Evolutionary conservation across 208 protist species (phyloP), one percentile per base, ranked within the genome.

Genomic region (Angomonas deanei): DNA sequence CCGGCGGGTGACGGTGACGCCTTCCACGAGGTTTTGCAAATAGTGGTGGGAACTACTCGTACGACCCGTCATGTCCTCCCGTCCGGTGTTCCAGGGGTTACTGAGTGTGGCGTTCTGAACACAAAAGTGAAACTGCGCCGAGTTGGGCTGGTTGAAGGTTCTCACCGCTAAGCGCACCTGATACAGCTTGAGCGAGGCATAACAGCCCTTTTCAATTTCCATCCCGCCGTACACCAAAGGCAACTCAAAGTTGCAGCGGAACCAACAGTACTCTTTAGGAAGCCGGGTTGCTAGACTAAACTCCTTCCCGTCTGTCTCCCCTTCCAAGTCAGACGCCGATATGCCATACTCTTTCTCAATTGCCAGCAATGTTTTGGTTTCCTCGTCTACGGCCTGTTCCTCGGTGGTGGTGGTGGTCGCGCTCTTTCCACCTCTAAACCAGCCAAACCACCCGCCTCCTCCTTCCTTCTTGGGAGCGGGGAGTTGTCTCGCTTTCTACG

Each of bases 261-360:
- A 55, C 86, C 85, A 91, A 56, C 72, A 79, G 67, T 93, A 93
- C 13, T 64, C 78, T 26, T 78, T 67, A 3, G 89, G 86, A 10
- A 95, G 74, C 6, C 57, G 36, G 38, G 31, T 61, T 64, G 47
- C 23, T 52, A 52, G 36, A 19, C 60, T 57, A 17, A 36, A 27
- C 34, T 63, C 46, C 36, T 57, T 53, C 39, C 67, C 72, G 38
- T 36, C 58, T 17, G 36, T 49, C 24, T 36, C 65, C 11, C 38
- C 49, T 17, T 76, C 67, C 4, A 67, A 36, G 42, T 85, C 71
- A 2, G 72, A 65, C 10, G 68, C 60, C 32, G 70, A 77, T 39
- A 94, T 81, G 39, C 85, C 88, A 63, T 92, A 94, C 47, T 84
- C 77, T 1, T 60, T 55, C 58, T 84, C 78, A n/a, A 94, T 63